Conservation (phyloP, 805 yeast species). For the Saturnispora dispora region DNA sequence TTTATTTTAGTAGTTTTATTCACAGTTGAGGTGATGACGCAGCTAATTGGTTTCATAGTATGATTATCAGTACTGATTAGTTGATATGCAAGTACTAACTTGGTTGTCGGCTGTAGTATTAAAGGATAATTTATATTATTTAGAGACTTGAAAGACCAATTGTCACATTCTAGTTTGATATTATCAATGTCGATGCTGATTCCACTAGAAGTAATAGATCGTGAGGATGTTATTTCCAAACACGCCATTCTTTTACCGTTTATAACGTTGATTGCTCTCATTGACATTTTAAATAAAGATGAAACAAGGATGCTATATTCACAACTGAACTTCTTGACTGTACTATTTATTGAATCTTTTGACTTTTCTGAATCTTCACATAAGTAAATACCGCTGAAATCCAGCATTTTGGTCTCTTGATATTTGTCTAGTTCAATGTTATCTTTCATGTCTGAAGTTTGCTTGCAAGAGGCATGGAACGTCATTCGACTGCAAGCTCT, state of each 20-base stretch:
- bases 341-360: background rate
- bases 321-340: background rate
- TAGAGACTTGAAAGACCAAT: slow-evolving; percentile 20
- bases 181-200: slow-evolving; percentile 1
- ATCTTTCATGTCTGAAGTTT: background rate
- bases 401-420: background rate
- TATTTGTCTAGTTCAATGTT: background rate
- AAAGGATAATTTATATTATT: slow-evolving; percentile 25
- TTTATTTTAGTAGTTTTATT: slow-evolving; percentile 16
- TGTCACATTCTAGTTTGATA: slow-evolving; percentile 15
- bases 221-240: background rate
- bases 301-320: slow-evolving; percentile 3
- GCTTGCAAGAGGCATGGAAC: background rate
- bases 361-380: slow-evolving; percentile 1
- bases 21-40: slow-evolving; percentile 17
- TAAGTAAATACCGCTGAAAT: background rate
- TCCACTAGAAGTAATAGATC: background rate
- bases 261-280: background rate
- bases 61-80: slow-evolving; percentile 22
- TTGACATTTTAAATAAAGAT: slow-evolving; percentile 6
- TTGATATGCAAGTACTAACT: slow-evolving; percentile 21
- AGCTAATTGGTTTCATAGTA: slow-evolving; percentile 21
- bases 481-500: background rate
- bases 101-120: slow-evolving; percentile 14
- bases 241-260: background rate